These are phyloP conservation scores for Trichoderma oligosporum DNA, from an alignment of 2,329 filamentous ascomycete genomes.

Conservation along the genomic window DNA sequence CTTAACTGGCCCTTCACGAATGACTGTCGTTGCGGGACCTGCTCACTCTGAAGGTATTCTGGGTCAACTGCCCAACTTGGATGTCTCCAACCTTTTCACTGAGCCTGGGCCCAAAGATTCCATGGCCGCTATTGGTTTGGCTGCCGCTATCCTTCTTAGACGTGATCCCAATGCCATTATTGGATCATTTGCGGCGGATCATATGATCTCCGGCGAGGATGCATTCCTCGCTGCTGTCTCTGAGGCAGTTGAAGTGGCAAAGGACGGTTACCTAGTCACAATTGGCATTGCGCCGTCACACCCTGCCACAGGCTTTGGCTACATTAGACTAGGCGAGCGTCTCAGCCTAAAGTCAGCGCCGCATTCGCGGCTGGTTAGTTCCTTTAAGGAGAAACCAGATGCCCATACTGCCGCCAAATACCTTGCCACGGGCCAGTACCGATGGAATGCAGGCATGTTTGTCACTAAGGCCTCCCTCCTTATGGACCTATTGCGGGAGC, in stretches of 20 bases:
- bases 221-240: slow-evolving; percentile 28
- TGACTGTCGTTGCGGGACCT: slow-evolving; percentile 28
- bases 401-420: slow-evolving; percentile 29
- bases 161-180: slow-evolving; percentile 27
- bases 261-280: slow-evolving; percentile 28
- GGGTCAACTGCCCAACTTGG: slow-evolving; percentile 26
- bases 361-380: slow-evolving; percentile 25
- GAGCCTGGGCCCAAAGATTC: slow-evolving; percentile 29
- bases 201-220: slow-evolving; percentile 30
- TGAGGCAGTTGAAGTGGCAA: slow-evolving; percentile 28
- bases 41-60: slow-evolving; percentile 27
- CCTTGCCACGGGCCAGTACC: slow-evolving; percentile 27
- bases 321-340: slow-evolving; percentile 27
- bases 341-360: slow-evolving; percentile 23
- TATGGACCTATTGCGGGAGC: slow-evolving; percentile 27
- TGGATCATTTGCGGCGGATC: slow-evolving; percentile 28
- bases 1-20: slow-evolving; percentile 26
- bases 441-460: slow-evolving; percentile 30
- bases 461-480: slow-evolving; percentile 28
- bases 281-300: slow-evolving; percentile 29
- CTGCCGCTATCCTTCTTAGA: slow-evolving; percentile 26
- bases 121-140: slow-evolving; percentile 29
- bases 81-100: slow-evolving; percentile 26
- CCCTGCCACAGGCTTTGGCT: slow-evolving; percentile 29
- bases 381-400: slow-evolving; percentile 30